Evolutionary conservation across 2,329 filamentous ascomycete genomes (phyloP).

Genomic region (Calonectria honghensis): DNA sequence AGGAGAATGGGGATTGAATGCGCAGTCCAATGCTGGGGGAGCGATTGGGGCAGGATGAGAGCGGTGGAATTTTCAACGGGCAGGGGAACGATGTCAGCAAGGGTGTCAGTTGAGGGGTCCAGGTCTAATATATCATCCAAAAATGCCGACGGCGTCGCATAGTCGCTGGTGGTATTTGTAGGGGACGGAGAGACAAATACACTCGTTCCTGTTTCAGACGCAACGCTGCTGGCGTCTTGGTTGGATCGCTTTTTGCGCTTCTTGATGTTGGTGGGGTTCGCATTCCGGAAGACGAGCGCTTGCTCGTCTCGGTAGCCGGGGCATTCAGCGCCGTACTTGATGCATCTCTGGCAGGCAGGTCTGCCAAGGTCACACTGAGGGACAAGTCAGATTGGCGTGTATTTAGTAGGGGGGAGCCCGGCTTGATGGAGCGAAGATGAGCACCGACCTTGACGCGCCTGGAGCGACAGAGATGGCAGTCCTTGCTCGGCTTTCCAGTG

Average conservation of each 20-base stretch:
- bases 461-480: slow-evolving; percentile 64
- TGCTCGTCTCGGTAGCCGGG: slow-evolving; percentile 64
- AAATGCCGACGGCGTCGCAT: slow-evolving; percentile 39
- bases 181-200: slow-evolving; percentile 40
- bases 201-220: slow-evolving; percentile 35
- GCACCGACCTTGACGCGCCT: slow-evolving; percentile 63
- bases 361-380: slow-evolving; percentile 63
- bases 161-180: slow-evolving; percentile 25
- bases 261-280: slow-evolving; percentile 54
- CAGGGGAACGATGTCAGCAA: slow-evolving; percentile 40
- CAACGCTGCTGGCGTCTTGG: slow-evolving; percentile 37
- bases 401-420: slow-evolving; percentile 9
- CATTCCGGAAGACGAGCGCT: slow-evolving; percentile 63
- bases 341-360: slow-evolving; percentile 63
- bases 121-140: slow-evolving; percentile 37
- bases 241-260: slow-evolving; percentile 57
- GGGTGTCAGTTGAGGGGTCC: slow-evolving; percentile 27
- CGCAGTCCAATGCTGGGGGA: slow-evolving; percentile 62
- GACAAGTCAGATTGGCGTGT: slow-evolving; percentile 37
- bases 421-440: slow-evolving; percentile 26
- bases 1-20: slow-evolving; percentile 64
- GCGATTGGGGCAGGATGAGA: slow-evolving; percentile 45
- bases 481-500: slow-evolving; percentile 63
- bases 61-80: slow-evolving; percentile 12
- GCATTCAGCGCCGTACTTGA: slow-evolving; percentile 63